Base-by-base conservation (phyloP, 148 eudicot genomes). In the Chenopodium album region DNA sequence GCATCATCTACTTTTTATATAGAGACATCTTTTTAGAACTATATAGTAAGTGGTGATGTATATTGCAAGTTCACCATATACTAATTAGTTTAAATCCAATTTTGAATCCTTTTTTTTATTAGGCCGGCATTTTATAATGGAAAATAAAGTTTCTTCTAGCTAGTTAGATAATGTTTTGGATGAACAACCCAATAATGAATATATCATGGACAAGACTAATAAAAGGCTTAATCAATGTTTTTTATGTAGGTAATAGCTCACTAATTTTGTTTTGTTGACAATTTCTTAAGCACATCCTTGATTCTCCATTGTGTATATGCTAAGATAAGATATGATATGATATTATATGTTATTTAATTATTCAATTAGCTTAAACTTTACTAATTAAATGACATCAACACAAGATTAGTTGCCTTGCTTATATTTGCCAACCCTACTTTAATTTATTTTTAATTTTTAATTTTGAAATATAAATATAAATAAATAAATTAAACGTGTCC, bases 181-280 rank as follows among this genome's bases (percentile, higher is more conserved):
- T 77, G 76, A 77, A 66, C 80, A 29, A 82, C 80, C 80, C 56
- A 73, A 22, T 73, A 44, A 23, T 65, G 31, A 52, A 34, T 70
- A 65, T 48, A 78, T 52, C 72, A 63, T 62, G 72, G 47, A 82
- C 10, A 83, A 52, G 50, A 78, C 37, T 70, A 84, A 76, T n/a
- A 67, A 79, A 41, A 73, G 60, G 85, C 60, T 74, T 79, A 67
- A 83, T 78, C 41, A 79, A 54, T 37, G 71, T 74, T 10, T 31
- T 59, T 56, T 65, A 19, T 62, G 54, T 60, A 68, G 82, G 82
- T 75, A 32, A 68, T 52, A 68, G 1, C 75, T 34, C 82, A 79
- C 76, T 84, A 56, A 71, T 64, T 54, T 64, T 83, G 46, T 78
- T 84, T 78, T 73, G 65, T 59, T 79, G 86, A 79, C 78, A 44